These are phyloP conservation scores for Chlorencoelia australis DNA, from an alignment of 2,329 filamentous ascomycete species.

Conservation along the genomic window DNA sequence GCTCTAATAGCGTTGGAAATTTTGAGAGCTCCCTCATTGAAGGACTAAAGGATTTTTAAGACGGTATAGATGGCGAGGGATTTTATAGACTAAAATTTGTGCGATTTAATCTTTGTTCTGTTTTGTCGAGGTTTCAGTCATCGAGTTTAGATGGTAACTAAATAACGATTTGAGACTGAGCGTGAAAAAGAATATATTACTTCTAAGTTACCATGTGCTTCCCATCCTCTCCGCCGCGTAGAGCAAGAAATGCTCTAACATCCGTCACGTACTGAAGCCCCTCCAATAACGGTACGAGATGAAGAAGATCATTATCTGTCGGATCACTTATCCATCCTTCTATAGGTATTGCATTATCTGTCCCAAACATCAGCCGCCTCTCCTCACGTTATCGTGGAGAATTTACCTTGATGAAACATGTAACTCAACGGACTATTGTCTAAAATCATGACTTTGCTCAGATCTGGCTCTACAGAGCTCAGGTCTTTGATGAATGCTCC, in stretches of 20 bases:
- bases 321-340: constrained; percentile 99
- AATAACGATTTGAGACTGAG: too few species aligned
- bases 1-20: too few species aligned
- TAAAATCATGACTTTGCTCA: constrained; percentile 97
- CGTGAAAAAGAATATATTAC: too few species aligned
- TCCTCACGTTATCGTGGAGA: constrained; percentile 5
- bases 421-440: constrained; percentile 98
- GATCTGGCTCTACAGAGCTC: constrained; percentile 87
- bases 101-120: too few species aligned
- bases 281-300: constrained; percentile 85
- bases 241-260: constrained; percentile 78
- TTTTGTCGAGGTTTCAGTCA: too few species aligned
- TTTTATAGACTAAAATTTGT: too few species aligned
- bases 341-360: constrained; percentile 98
- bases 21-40: too few species aligned
- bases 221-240: constrained; percentile 76
- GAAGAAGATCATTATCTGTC: constrained; percentile 88
- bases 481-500: constrained; percentile 98
- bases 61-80: too few species aligned
- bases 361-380: background rate
- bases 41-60: too few species aligned
- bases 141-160: too few species aligned
- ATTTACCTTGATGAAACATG: constrained; percentile 91
- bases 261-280: constrained; percentile 95
- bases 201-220: constrained; percentile 32